A percentile compares a stretch with the other conserved stretches of the same genome.
These are phyloP conservation scores for Aureobasidium vineae DNA, from an alignment of 2,329 filamentous ascomycete species.

Conservation along the genomic window DNA sequence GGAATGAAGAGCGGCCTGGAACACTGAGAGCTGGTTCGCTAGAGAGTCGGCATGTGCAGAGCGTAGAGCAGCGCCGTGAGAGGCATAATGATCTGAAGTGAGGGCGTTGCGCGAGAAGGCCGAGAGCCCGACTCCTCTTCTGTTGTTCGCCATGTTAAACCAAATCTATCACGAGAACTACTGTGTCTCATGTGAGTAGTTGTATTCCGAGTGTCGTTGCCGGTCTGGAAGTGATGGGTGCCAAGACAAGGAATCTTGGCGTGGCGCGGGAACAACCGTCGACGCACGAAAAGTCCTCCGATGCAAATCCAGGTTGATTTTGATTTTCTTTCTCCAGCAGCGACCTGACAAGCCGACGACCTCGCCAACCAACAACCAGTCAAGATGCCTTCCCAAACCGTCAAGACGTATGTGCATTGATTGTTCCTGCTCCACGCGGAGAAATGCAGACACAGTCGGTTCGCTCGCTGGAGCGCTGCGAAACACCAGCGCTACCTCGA, in stretches of 20 bases:
- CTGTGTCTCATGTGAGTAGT: neutral
- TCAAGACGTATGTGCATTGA: conserved; percentile 59
- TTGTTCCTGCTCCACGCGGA: conserved; percentile 39
- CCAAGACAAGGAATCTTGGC: neutral
- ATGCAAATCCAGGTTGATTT: conserved; percentile 9
- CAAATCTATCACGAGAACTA: neutral
- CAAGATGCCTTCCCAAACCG: conserved; percentile 54
- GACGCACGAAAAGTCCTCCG: conserved; percentile 25
- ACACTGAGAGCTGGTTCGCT: conserved; percentile 90
- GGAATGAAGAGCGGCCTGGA: conserved; percentile 91
- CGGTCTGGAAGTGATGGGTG: neutral
- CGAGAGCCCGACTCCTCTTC: conserved; percentile 83
- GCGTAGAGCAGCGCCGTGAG: conserved; percentile 83
- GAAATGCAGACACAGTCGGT: conserved; percentile 72
- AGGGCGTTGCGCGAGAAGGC: conserved; percentile 85
- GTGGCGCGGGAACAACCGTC: conserved; percentile 15
- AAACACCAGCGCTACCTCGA: conserved; percentile 70
- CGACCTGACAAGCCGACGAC: conserved; percentile 27
- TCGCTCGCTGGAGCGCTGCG: conserved; percentile 69
- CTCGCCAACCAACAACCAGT: conserved; percentile 35
- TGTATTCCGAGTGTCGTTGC: neutral
- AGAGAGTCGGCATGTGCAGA: conserved; percentile 80
- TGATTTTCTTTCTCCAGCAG: conserved; percentile 19
- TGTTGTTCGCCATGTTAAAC: conserved; percentile 47
- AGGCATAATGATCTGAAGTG: conserved; percentile 84